Base-by-base conservation (phyloP, 148 eudicot species). In the Bassia scoparia region DNA sequence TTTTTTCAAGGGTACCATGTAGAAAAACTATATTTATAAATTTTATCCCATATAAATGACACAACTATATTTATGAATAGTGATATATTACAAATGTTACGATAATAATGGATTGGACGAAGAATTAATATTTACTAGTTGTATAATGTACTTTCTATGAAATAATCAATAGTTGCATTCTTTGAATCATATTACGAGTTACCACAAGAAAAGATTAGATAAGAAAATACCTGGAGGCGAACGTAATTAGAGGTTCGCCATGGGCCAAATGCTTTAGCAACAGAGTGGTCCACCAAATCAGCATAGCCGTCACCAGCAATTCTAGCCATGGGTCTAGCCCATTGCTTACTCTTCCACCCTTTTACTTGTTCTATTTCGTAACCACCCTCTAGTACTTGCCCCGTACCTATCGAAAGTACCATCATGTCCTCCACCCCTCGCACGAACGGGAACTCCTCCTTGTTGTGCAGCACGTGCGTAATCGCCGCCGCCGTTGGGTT, bases 401-500 rank as follows among this genome's bases (percentile, higher is more conserved):
- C 94, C 29, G 92, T 88, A 5, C 98, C 98, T 0, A 93, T 69
- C 1, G 98, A 93, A 80, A 93, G 93, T 15, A 93, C 94, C 83
- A 93, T 34, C 59, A 93, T 79, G 35, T 93, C 98, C 88, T 93
- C 97, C 38, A 93, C 97, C 2, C 98, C 98, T 14, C 96, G 66
- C 60, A 93, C 98, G 71, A 86, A 86, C 46, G 98, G 98, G 16
- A 93, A 93, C 82, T 93, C 98, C 78, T 90, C 90, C 68, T 90
- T 93, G 77, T 93, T 93, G 41, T 93, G 98, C 35, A 93, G 75
- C 79, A 93, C 98, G 81, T 93, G 98, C 30, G 98, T 93, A 7
- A 93, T 90, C 12, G 98, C 98, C 50, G 96, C 98, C 14, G 92
- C 90, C 20, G 97, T 82, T 30, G 98, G 98, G 81, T 93, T 93